Conservation (phyloP, 495 filamentous ascomycete genomes). For the Thozetella sp. region DNA sequence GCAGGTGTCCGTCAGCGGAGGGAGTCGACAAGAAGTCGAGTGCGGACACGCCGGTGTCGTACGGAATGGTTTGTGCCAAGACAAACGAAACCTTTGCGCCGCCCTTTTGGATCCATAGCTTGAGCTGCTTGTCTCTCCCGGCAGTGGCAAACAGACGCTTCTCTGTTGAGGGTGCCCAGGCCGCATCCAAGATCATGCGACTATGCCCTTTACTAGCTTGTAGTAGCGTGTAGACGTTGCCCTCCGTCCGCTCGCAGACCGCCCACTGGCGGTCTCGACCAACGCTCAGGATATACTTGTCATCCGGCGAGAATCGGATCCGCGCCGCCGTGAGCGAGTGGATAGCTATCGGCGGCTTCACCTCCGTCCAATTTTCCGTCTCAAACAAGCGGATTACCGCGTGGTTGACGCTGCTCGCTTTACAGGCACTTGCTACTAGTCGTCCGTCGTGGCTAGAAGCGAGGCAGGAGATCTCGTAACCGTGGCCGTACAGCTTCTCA, state of each 20-base stretch:
- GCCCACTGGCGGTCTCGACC: conserved; percentile 91
- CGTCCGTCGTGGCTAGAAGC: conserved; percentile 74
- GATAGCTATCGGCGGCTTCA: conserved; percentile 76
- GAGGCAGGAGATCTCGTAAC: conserved; percentile 94
- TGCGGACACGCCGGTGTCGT: conserved; percentile 68
- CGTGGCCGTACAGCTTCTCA: conserved; percentile 97
- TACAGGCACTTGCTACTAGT: conserved; percentile 90
- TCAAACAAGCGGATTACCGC: conserved; percentile 92
- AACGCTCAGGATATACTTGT: conserved; percentile 77
- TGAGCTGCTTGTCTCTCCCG: conserved; percentile 82
- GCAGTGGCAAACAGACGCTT: conserved; percentile 75
- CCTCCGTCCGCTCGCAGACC: conserved; percentile 60
- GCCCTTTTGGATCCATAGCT: conserved; percentile 63
- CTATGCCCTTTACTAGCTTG: conserved; percentile 81
- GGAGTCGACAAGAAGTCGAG: conserved; percentile 61
- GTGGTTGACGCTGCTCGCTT: conserved; percentile 88
- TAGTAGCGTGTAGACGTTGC: conserved; percentile 51
- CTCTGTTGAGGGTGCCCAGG: conserved; percentile 66
- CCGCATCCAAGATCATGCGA: conserved; percentile 84
- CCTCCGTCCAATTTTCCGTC: conserved; percentile 81
- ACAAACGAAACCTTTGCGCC: conserved; percentile 28
- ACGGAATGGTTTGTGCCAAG: conserved; percentile 15
- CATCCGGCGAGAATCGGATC: conserved; percentile 76
- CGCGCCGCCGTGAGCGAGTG: conserved; percentile 85
- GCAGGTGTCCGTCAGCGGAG: conserved; percentile 36